Evolutionary conservation across 2,329 filamentous ascomycete species (phyloP).

Genomic region (Colletotrichum karsti): DNA sequence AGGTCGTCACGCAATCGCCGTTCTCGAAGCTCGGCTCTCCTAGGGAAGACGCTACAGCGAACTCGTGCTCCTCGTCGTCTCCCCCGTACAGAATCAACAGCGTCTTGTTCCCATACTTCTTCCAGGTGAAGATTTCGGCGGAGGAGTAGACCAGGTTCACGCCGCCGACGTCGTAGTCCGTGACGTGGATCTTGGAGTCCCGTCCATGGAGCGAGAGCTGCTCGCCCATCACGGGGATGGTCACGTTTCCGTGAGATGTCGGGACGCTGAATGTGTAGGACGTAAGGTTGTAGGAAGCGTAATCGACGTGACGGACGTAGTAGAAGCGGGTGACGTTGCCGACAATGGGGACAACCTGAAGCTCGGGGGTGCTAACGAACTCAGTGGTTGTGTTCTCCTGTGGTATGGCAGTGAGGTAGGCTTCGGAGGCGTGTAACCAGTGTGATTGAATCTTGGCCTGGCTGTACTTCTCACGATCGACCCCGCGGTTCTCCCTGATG

Average conservation of each 20-base stretch:
- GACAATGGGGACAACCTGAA: not conserved
- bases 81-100: constrained; percentile 69
- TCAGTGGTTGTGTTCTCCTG: not conserved
- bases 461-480: constrained; percentile 76
- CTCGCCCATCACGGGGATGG: constrained; percentile 63
- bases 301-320: constrained; percentile 68
- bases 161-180: constrained; percentile 67
- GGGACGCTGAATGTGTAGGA: constrained; percentile 67
- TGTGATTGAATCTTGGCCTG: constrained; percentile 73
- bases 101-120: constrained; percentile 65
- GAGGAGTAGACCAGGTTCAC: constrained; percentile 70
- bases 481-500: constrained; percentile 71
- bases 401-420: not conserved
- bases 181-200: constrained; percentile 71
- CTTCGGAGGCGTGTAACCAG: not conserved
- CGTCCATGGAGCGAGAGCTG: constrained; percentile 63
- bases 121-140: constrained; percentile 73
- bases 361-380: not conserved
- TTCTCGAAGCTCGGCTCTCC: constrained; percentile 1
- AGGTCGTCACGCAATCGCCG: not conserved
- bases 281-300: constrained; percentile 61
- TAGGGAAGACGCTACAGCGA: constrained; percentile 49
- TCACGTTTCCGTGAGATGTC: constrained; percentile 59
- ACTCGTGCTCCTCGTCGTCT: constrained; percentile 66
- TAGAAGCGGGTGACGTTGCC: constrained; percentile 70